These are phyloP conservation scores for Pogostemon cablin DNA, from an alignment of 257 asterid species.

Conservation along the genomic window DNA sequence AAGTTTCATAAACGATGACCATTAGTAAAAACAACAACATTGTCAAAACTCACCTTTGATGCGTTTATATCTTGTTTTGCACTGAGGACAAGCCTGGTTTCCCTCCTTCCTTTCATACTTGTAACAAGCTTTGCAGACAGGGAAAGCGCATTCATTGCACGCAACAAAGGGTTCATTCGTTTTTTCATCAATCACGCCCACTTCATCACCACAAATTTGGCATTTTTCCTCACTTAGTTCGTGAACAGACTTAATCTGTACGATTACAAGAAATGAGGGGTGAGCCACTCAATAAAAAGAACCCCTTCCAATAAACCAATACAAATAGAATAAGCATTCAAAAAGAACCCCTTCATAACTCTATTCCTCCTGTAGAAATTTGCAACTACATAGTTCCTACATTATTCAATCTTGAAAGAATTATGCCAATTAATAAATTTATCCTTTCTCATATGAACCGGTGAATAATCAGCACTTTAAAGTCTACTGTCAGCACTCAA, in stretches of 20 bases:
- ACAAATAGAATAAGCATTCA: not conserved
- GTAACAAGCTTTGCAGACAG: constrained; percentile 80
- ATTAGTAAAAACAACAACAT: not conserved
- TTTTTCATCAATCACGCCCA: constrained; percentile 62
- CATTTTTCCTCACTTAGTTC: constrained; percentile 76
- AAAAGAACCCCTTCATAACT: not conserved
- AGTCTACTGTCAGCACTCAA: too few relatives aligned
- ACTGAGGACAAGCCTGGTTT: constrained; percentile 82
- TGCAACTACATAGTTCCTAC: constrained; percentile 3
- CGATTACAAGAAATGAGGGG: constrained; percentile 24
- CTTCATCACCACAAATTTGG: constrained; percentile 80
- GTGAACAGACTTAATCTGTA: constrained; percentile 67
- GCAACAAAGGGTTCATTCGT: constrained; percentile 70
- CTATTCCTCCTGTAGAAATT: not conserved
- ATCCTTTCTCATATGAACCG: too few relatives aligned
- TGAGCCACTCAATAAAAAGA: constrained; percentile 19
- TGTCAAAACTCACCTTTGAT: constrained; percentile 53
- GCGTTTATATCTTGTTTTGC: constrained; percentile 92
- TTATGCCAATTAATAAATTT: too few relatives aligned
- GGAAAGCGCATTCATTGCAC: constrained; percentile 96
- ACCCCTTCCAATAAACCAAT: not conserved
- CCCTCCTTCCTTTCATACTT: constrained; percentile 95
- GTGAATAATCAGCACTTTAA: too few relatives aligned
- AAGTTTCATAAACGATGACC: constrained; percentile 2
- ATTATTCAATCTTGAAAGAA: not conserved